Conservation (phyloP, 2,329 filamentous ascomycete species). For the Aspergillus arachidicola region DNA sequence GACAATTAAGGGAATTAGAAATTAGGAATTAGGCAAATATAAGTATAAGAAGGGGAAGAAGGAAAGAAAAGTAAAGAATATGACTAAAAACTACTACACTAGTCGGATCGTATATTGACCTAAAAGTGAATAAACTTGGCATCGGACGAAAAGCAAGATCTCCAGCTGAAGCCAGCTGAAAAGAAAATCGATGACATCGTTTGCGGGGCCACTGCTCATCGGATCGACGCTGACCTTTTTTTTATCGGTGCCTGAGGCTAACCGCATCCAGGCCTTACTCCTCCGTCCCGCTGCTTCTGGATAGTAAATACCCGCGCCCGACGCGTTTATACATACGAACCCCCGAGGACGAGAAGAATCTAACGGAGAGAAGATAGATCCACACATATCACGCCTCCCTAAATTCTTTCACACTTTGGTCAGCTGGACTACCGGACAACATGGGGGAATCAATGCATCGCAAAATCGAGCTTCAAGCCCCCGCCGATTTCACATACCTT, state of each 20-base stretch:
- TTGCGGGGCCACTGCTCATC: slow-evolving; percentile 11
- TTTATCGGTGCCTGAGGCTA: slow-evolving; percentile 16
- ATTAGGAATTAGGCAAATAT: not conserved
- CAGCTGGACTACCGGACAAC: not conserved
- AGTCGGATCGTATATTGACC: not conserved
- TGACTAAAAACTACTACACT: not conserved
- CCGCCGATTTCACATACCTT: slow-evolving; percentile 52
- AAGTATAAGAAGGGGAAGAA: not conserved
- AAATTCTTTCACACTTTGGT: not conserved
- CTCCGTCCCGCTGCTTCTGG: not conserved
- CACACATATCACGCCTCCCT: not conserved
- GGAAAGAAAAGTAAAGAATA: not conserved
- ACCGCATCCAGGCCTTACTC: not conserved
- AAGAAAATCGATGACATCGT: slow-evolving; percentile 25
- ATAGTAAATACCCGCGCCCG: slow-evolving; percentile 1
- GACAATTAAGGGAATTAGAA: not conserved
- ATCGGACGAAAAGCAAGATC: slow-evolving; percentile 2
- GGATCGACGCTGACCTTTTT: slow-evolving; percentile 10
- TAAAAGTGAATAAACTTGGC: slow-evolving; percentile 1
- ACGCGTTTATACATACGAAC: slow-evolving; percentile 2
- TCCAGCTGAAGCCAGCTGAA: not conserved
- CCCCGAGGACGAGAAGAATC: not conserved
- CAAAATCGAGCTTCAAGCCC: slow-evolving; percentile 55
- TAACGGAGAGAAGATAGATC: not conserved
- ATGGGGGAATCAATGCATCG: slow-evolving; percentile 36